Conservation (phyloP, 805 yeast genomes). For the Lipomyces yamanashiensis region DNA sequence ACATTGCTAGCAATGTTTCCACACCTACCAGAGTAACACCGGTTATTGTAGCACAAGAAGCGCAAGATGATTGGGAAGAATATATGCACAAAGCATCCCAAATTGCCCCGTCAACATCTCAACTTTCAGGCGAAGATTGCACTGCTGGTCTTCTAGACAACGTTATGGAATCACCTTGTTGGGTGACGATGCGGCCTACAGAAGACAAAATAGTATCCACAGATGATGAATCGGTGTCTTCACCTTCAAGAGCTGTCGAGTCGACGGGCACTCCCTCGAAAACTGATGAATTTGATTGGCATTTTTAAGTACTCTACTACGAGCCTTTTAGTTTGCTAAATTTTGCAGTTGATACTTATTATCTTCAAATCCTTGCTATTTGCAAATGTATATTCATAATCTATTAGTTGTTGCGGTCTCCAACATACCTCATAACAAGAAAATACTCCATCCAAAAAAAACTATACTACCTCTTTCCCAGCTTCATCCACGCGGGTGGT, state of each 20-base stretch:
- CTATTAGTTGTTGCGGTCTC: no score
- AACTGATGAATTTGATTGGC: no score
- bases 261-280: no score
- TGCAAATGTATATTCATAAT: no score
- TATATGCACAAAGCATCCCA: background rate
- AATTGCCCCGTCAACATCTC: background rate
- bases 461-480: conserved; percentile 20
- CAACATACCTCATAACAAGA: background rate
- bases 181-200: background rate
- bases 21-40: background rate
- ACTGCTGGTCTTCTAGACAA: background rate
- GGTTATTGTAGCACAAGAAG: background rate
- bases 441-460: background rate
- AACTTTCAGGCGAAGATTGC: no score
- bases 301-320: no score
- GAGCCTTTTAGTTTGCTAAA: no score
- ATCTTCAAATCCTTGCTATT: no score
- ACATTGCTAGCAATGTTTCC: background rate
- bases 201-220: background rate
- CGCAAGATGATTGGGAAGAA: conserved; percentile 7
- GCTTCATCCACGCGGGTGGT: conserved; percentile 34
- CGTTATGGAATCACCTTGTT: background rate
- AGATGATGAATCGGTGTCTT: no score
- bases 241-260: no score
- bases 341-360: no score